A percentile compares a stretch with the other conserved stretches of the same genome.
Evolutionary conservation across 768 basidiomycete genomes (phyloP).

Genomic region (Lentinula sp.): DNA sequence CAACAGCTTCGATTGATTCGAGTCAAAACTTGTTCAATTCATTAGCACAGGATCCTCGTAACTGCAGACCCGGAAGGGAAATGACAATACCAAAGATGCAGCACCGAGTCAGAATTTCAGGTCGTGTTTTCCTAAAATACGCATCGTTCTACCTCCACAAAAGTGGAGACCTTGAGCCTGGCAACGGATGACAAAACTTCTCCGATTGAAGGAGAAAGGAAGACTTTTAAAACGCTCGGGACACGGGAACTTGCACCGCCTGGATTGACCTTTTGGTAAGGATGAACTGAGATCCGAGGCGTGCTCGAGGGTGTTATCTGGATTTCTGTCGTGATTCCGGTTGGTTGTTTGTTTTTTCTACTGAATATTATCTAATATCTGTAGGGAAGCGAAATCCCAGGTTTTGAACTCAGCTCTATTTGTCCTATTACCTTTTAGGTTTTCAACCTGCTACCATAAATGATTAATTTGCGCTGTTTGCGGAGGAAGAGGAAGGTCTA

Average conservation of each 20-base stretch:
- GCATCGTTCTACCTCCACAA: neutral
- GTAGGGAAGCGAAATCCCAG: neutral
- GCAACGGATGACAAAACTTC: neutral
- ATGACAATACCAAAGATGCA: neutral
- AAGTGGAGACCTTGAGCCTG: neutral
- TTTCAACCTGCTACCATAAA: neutral
- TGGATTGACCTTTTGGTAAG: neutral
- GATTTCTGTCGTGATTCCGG: too few relatives aligned
- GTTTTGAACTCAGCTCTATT: neutral
- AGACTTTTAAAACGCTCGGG: neutral
- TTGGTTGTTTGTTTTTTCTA: neutral
- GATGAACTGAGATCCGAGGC: slow-evolving; percentile 2
- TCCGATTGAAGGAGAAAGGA: neutral
- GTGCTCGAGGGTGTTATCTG: neutral
- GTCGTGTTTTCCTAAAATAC: neutral
- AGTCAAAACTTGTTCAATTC: neutral
- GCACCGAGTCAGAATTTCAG: neutral
- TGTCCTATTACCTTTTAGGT: slow-evolving; percentile 1
- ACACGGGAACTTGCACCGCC: slow-evolving; percentile 1
- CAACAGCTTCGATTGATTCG: neutral
- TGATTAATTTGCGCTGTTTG: slow-evolving; percentile 2
- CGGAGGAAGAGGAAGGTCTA: neutral
- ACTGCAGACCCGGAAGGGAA: neutral
- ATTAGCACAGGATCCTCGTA: neutral
- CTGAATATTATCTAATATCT: slow-evolving; percentile 1